These are phyloP conservation scores for Polyporus arcularius DNA, from an alignment of 768 basidiomycete species.

Conservation along the genomic window DNA sequence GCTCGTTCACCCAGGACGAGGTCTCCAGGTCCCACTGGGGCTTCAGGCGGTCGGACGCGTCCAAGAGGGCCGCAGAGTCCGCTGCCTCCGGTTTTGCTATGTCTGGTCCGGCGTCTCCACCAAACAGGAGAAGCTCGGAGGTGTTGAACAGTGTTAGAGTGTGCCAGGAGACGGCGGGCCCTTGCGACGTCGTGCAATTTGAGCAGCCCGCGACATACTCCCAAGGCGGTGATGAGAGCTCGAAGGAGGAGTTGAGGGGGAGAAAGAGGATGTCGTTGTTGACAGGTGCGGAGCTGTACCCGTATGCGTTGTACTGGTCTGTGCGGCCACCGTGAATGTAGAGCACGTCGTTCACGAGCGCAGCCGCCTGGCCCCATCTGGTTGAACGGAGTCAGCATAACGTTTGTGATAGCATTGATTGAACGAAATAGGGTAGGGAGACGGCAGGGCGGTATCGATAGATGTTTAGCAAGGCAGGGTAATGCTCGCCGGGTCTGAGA, in stretches of 20 bases:
- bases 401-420: no score
- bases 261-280: slow-evolving; percentile 70
- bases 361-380: slow-evolving; percentile 85
- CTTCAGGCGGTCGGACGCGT: slow-evolving; percentile 37
- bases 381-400: not conserved
- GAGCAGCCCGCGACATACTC: slow-evolving; percentile 50
- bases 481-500: no score
- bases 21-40: slow-evolving; percentile 52
- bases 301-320: slow-evolving; percentile 62
- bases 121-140: slow-evolving; percentile 62
- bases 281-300: slow-evolving; percentile 76
- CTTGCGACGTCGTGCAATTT: slow-evolving; percentile 46
- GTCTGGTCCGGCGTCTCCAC: slow-evolving; percentile 70
- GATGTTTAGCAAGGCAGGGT: no score
- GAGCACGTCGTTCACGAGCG: slow-evolving; percentile 57
- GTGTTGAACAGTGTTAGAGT: slow-evolving; percentile 67
- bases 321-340: slow-evolving; percentile 83
- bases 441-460: no score
- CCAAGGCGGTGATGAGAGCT: slow-evolving; percentile 69
- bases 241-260: slow-evolving; percentile 62
- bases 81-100: slow-evolving; percentile 49
- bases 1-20: slow-evolving; percentile 61
- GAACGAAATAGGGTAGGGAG: no score
- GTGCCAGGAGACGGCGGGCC: slow-evolving; percentile 78
- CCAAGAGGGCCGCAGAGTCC: slow-evolving; percentile 67